Base-by-base conservation (phyloP, 2,329 filamentous ascomycete genomes). In the Fusarium siculi region DNA sequence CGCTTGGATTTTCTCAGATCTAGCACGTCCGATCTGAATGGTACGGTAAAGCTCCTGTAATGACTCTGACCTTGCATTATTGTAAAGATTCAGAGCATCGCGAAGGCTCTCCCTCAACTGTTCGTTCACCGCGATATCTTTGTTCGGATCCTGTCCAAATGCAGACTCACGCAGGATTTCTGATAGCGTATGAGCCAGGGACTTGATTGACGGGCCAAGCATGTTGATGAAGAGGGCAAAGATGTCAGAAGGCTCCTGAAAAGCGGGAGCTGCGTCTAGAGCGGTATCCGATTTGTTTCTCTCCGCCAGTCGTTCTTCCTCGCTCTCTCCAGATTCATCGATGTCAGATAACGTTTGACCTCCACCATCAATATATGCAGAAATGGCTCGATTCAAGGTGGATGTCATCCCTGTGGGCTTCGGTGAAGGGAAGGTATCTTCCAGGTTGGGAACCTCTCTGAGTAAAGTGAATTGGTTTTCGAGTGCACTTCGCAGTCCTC, bases 121-220 rank as follows among this genome's bases (percentile, higher is more conserved):
- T 56, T 92, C 91, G 77, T 97, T 95, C 55, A 96, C 88, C 3
- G 87, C 88, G 66, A 98, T 92, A 40, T 89, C 86, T 68, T 91
- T 91, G 34, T 91, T 86, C 0, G 92, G 90, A 2, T 88, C 87
- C 18, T 89, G 84, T 9, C 91, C 91, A 81, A 97, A 98, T 0
- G 95, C 94, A 2, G 97, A 88, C 70, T 97, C 95, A 59, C 94
- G 92, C 12, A 99, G 89, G 15, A 97, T 95, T 79, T 97, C 92
- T 16, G 94, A 94, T 43, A 99, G 83, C 0, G 96, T 98, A 76
- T 93, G 96, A 6, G 94, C 94, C n/a, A 99, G 84, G 0, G 96
- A 98, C 81, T 97, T 97, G 91, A 98, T 97, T 0, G 96, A 96
- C 3, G 96, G 96, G 0, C 96, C 96, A 28, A 99, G 86, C 74